Percentiles rank a stretch among this genome's conserved stretches.
Conservation (phyloP, 768 basidiomycete genomes). For the Leccinum aurantiacum region DNA sequence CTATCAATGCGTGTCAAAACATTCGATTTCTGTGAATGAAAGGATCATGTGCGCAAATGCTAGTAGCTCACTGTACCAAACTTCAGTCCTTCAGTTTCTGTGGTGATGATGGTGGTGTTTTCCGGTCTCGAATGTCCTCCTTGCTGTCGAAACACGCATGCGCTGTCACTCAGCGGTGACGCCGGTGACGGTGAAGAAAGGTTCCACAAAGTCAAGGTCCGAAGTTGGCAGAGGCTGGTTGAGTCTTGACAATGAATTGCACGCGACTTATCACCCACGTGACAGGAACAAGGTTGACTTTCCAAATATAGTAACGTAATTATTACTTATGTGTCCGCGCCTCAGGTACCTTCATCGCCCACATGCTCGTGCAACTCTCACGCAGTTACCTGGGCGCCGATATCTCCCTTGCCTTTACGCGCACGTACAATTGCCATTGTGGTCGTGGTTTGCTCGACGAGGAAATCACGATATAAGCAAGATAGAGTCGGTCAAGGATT, state of each 20-base stretch:
- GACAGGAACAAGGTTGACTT: not conserved
- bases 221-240: too few species aligned
- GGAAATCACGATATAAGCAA: too few species aligned
- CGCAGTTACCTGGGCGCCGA: too few species aligned
- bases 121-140: slow-evolving; percentile 1
- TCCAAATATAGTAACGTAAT: not conserved
- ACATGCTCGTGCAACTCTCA: too few species aligned
- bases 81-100: not conserved
- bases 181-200: too few species aligned
- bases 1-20: not conserved
- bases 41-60: not conserved
- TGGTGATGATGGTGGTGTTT: not conserved
- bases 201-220: too few species aligned
- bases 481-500: too few species aligned
- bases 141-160: not conserved
- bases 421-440: too few species aligned
- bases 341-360: too few species aligned
- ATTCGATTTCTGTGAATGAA: not conserved
- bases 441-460: too few species aligned
- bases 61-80: slow-evolving; percentile 9
- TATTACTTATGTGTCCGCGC: too few species aligned
- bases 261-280: not conserved
- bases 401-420: too few species aligned
- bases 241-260: not conserved
- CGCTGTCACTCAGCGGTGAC: not conserved